These are phyloP conservation scores for Picea glauca DNA, from an alignment of 75 land plant genomes.

Conservation along the genomic window DNA sequence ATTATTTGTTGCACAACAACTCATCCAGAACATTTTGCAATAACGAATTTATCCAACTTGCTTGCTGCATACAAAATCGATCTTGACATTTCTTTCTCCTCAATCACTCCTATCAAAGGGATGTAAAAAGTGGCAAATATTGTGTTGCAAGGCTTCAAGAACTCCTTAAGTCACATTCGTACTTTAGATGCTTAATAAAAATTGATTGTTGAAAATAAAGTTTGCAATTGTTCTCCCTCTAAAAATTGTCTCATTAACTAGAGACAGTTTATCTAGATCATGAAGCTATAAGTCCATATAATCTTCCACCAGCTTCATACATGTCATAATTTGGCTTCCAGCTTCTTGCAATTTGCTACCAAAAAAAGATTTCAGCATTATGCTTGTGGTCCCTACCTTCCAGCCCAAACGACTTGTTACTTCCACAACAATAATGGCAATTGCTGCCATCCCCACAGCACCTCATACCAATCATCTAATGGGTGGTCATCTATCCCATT, in stretches of 20 bases:
- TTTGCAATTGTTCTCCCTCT: background rate
- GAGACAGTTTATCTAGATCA: background rate
- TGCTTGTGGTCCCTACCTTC: too few relatives aligned
- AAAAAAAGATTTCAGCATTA: too few relatives aligned
- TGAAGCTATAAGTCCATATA: background rate
- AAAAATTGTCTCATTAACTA: background rate
- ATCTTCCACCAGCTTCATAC: too few relatives aligned
- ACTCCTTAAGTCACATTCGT: background rate
- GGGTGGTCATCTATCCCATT: too few relatives aligned
- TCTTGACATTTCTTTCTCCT: background rate
- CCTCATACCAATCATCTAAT: too few relatives aligned
- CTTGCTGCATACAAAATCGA: background rate
- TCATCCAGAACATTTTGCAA: background rate
- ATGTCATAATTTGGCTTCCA: too few relatives aligned
- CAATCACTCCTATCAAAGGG: background rate
- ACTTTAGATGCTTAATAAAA: background rate
- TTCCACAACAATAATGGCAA: too few relatives aligned
- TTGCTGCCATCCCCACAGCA: too few relatives aligned
- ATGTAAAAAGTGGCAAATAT: background rate
- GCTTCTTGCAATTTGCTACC: too few relatives aligned
- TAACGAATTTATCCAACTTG: background rate
- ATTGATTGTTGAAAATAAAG: background rate
- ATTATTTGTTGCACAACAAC: background rate
- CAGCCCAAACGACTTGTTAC: too few relatives aligned
- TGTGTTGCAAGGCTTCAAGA: background rate